Base-by-base conservation (phyloP, 2,329 filamentous ascomycete genomes). In the Exophiala dermatitidis region DNA sequence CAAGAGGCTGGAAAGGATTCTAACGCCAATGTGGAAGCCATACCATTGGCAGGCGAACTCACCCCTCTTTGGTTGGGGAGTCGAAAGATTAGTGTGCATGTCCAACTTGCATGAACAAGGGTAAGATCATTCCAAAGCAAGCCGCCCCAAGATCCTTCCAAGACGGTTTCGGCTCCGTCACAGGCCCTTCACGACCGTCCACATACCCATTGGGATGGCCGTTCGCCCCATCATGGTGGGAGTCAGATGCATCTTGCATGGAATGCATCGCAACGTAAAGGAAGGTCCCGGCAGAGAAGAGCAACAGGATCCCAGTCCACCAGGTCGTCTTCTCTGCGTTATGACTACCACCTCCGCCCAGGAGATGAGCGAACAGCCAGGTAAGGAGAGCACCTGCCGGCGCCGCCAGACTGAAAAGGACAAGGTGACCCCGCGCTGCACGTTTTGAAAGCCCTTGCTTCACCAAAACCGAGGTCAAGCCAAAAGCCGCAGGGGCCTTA, bases 251-350 rank as follows among this genome's bases (percentile, higher is more conserved):
- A 65, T 95, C 90, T 67, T 94, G 88, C 89, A 97, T 95, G 0
- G 90, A 90, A 67, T 98, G 93, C 90, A 97, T 96, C 1, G 93
- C 93, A 41, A 98, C 93, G 66, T 97, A 95, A 85, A 98, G 71
- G 67, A 98, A 98, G 0, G 93, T 98, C 10, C 93, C 93, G 0
- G 86, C 93, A 0, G 89, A 95, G 67, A 98, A 98, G n/a, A 97
- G 74, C 5, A 98, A 74, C 41, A 97, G 74, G 77, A 95, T 88
- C 28, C 93, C 93, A 0, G 91, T 97, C 75, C 88, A 90, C 83
- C 89, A 96, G 63, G 84, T 81, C 52, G 87, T 82, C 19, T 77
- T 76, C 45, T 82, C 78, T 48, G 84, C 80, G 49, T 76, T 77
- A 38, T 75, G 72, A 2, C 74, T 70, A 47, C 66, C 67, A 69